phyloP scores from a whole-genome alignment of 345 rosid species.

The Capsella bursapastoris region DNA sequence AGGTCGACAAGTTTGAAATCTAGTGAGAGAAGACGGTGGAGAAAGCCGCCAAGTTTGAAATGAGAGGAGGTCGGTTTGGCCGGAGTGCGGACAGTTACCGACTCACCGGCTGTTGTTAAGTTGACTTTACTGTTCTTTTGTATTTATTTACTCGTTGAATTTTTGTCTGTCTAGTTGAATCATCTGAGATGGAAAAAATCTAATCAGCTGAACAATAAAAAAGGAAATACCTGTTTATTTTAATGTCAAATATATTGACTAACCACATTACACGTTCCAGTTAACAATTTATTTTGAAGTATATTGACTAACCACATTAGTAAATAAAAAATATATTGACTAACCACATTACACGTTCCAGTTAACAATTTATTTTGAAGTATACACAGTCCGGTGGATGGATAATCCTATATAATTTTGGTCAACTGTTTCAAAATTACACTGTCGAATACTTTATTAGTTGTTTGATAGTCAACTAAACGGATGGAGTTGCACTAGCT shows the following conservation, averaged over 20 bases:
- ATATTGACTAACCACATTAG: not conserved
- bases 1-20: slow-evolving; percentile 20
- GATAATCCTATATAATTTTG: not conserved
- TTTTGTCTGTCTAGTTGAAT: slow-evolving; percentile 19
- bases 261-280: not conserved
- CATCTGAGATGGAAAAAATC: not conserved
- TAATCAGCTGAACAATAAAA: too few relatives aligned
- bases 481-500: slow-evolving; percentile 21
- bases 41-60: slow-evolving; percentile 40
- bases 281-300: not conserved
- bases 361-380: not conserved
- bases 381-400: not conserved
- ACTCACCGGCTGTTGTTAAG: slow-evolving; percentile 34
- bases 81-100: slow-evolving; percentile 9
- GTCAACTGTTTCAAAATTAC: not conserved
- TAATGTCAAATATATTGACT: slow-evolving; percentile 4
- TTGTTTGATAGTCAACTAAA: slow-evolving; percentile 4
- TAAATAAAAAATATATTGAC: slow-evolving; percentile 4
- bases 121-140: slow-evolving; percentile 13
- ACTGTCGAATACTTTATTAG: not conserved
- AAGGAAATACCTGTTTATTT: not conserved
- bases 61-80: slow-evolving; percentile 21
- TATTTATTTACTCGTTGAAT: slow-evolving; percentile 19
- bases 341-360: not conserved
- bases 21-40: slow-evolving; percentile 14